A percentile compares a stretch with the other conserved stretches of the same genome.
phyloP scores from a whole-genome alignment of 176 grass and related monocot species.

The Avena eriantha region DNA sequence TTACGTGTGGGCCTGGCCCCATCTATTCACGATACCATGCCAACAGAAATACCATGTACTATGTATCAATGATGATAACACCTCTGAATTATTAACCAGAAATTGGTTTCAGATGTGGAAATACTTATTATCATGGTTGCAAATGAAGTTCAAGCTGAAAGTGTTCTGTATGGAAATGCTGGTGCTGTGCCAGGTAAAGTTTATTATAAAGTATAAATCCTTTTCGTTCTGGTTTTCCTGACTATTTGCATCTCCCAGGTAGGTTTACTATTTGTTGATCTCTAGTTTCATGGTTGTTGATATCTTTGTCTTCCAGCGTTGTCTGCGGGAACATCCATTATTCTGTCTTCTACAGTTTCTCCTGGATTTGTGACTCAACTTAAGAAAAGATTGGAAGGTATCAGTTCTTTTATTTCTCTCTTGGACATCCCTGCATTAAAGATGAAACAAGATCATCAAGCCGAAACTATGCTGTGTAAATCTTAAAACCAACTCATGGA shows the following conservation, averaged over 20 bases:
- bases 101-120: slow-evolving; percentile 72
- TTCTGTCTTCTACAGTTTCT: slow-evolving; percentile 95
- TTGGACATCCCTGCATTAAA: background rate
- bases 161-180: slow-evolving; percentile 83
- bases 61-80: background rate
- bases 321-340: slow-evolving; percentile 72
- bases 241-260: slow-evolving; percentile 5
- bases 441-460: background rate
- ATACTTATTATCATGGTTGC: slow-evolving; percentile 97
- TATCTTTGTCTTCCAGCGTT: slow-evolving; percentile 59
- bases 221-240: slow-evolving; percentile 15
- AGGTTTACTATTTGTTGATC: slow-evolving; percentile 26
- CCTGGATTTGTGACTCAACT: slow-evolving; percentile 80
- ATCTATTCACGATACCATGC: background rate
- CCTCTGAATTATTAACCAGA: slow-evolving; percentile 25
- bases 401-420: slow-evolving; percentile 10
- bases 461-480: slow-evolving; percentile 1
- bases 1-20: slow-evolving; percentile 7
- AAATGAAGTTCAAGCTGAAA: slow-evolving; percentile 97
- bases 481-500: slow-evolving; percentile 10
- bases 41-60: background rate
- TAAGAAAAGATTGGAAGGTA: slow-evolving; percentile 86
- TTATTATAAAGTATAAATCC: background rate
- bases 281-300: slow-evolving; percentile 27
- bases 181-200: slow-evolving; percentile 78